phyloP scores from a whole-genome alignment of 257 asterid genomes.

The Solanum pinnatisectum region DNA sequence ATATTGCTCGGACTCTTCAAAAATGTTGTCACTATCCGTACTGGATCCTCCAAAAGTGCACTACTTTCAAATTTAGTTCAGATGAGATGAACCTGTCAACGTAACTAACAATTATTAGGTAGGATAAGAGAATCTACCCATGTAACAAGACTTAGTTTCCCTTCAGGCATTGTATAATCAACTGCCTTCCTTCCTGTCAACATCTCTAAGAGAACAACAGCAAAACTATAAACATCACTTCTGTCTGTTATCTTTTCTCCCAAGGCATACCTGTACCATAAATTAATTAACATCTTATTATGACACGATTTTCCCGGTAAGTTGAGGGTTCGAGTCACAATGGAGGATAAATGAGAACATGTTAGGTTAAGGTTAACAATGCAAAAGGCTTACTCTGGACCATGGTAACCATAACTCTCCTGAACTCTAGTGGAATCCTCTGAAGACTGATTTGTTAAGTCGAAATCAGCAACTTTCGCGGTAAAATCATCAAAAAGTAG shows the following conservation, averaged over 20 bases:
- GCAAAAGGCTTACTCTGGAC: conserved; percentile 54
- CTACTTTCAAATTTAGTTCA: background rate
- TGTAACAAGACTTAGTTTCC: conserved; percentile 70
- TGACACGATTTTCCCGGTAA: background rate
- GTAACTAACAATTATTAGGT: background rate
- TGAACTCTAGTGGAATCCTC: conserved; percentile 75
- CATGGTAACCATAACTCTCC: conserved; percentile 57
- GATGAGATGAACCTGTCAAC: background rate
- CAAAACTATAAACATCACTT: conserved; percentile 76
- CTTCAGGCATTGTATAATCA: conserved; percentile 88
- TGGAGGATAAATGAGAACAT: background rate
- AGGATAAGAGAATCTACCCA: conserved; percentile 29
- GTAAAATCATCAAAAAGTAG: conserved; percentile 66
- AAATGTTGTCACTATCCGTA: background rate
- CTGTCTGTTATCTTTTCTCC: conserved; percentile 63
- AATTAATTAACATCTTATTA: background rate
- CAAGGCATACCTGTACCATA: conserved; percentile 54
- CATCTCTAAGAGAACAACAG: conserved; percentile 63
- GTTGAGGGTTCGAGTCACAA: background rate
- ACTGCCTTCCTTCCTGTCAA: conserved; percentile 76
- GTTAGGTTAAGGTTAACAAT: background rate
- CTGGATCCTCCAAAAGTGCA: background rate
- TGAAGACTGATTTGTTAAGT: conserved; percentile 65
- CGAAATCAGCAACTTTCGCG: conserved; percentile 68
- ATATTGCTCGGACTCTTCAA: background rate